These are phyloP conservation scores for Phytophthora sojae DNA, from an alignment of 352 stramenopile species.

Conservation along the genomic window DNA sequence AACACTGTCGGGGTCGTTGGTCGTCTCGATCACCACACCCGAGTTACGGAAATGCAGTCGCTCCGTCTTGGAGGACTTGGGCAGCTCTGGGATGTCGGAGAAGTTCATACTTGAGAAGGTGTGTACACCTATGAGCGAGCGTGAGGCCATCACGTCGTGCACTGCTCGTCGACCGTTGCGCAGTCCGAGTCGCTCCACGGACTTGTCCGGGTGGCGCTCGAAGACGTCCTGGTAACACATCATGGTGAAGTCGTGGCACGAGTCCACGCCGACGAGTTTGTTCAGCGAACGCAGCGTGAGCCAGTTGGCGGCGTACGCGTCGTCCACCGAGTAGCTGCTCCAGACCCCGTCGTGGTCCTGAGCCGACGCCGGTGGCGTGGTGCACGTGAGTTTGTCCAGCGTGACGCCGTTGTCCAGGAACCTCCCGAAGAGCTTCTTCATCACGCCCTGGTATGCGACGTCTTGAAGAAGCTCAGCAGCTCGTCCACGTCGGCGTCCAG, in stretches of 20 bases:
- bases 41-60: constrained; percentile 58
- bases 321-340: constrained; percentile 51
- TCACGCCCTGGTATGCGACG: constrained; percentile 37
- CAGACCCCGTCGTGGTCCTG: constrained; percentile 15
- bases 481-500: constrained; percentile 49
- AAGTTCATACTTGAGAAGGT: constrained; percentile 65
- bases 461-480: constrained; percentile 45
- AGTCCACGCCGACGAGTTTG: constrained; percentile 36
- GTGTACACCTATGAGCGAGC: constrained; percentile 59
- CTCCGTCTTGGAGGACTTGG: constrained; percentile 47
- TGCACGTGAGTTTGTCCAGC: constrained; percentile 57
- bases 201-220: constrained; percentile 39
- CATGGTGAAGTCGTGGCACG: constrained; percentile 60
- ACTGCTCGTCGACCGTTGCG: constrained; percentile 21
- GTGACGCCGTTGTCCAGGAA: constrained; percentile 44
- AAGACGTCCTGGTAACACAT: constrained; percentile 67
- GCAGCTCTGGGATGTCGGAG: constrained; percentile 57
- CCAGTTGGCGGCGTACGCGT: constrained; percentile 65
- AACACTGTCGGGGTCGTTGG: constrained; percentile 41
- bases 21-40: constrained; percentile 50
- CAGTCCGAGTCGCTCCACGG: constrained; percentile 33
- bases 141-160: constrained; percentile 16
- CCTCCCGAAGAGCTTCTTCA: constrained; percentile 58
- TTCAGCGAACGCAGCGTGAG: constrained; percentile 45
- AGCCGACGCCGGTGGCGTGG: constrained; percentile 36